Evolutionary conservation across 371 early-diverging fungal species (phyloP), one percentile per base, ranked within the genome.

Genomic region (Catenaria anguillulae): DNA sequence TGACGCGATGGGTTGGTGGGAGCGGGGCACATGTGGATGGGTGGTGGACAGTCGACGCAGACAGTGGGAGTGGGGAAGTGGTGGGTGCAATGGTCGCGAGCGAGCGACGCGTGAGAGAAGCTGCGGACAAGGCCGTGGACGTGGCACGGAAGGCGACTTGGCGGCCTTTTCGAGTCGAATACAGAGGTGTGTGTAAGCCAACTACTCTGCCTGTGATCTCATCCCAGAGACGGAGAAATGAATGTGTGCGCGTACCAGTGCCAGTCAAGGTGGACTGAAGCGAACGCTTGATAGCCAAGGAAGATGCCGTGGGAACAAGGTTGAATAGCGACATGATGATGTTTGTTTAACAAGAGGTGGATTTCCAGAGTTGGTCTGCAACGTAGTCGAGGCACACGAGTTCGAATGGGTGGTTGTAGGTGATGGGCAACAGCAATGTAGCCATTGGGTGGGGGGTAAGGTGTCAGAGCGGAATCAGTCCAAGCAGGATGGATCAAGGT

Each of bases 281-380:
- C n/a, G n/a, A n/a, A n/a, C n/a, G n/a, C n/a, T n/a, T n/a, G n/a
- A n/a, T n/a, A n/a, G n/a, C n/a, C n/a, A n/a, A n/a, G n/a, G n/a
- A n/a, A n/a, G n/a, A n/a, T n/a, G n/a, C n/a, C n/a, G n/a, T n/a
- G n/a, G n/a, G n/a, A n/a, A n/a, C n/a, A n/a, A n/a, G n/a, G n/a
- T n/a, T n/a, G n/a, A n/a, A n/a, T n/a, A n/a, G n/a, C n/a, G n/a
- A n/a, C n/a, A n/a, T n/a, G n/a, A n/a, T n/a, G n/a, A n/a, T n/a
- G n/a, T n/a, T n/a, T n/a, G n/a, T n/a, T n/a, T n/a, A n/a, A n/a
- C n/a, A n/a, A n/a, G 56, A 23, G 56, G 56, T 23, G 8, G 56
- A 21, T 24, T 56, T 56, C 56, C 56, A 56, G 24, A 56, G 26
- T 24, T 56, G 56, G 56, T 56, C 56, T 23, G 29, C 19, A 12